Evolutionary conservation across 1,284 basidiomycete genomes (phyloP).

Genomic region (Sporisorium iseilematis-ciliati): DNA sequence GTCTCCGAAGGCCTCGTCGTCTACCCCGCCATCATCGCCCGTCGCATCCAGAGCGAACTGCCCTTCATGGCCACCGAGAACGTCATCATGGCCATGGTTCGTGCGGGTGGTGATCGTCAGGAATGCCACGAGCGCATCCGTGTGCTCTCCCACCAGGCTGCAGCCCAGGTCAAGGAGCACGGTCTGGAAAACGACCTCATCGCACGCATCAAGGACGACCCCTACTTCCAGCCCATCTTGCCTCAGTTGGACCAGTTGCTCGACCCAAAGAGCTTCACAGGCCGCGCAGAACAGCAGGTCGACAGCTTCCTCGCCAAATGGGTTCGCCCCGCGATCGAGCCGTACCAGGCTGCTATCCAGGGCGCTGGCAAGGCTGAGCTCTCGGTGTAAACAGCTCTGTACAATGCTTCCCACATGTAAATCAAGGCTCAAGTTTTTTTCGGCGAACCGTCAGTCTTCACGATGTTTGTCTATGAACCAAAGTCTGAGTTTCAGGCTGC

Average conservation of each 20-base stretch:
- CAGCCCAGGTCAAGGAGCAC: slow-evolving; percentile 91
- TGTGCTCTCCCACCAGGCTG: slow-evolving; percentile 96
- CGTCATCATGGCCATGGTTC: slow-evolving; percentile 99
- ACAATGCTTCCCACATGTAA: background rate
- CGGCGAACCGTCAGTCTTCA: background rate
- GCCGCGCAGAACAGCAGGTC: slow-evolving; percentile 66
- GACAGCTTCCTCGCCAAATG: slow-evolving; percentile 82
- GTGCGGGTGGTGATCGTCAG: slow-evolving; percentile 91
- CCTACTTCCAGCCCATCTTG: slow-evolving; percentile 76
- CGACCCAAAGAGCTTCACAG: slow-evolving; percentile 59
- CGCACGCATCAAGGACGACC: slow-evolving; percentile 80
- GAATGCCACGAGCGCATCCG: slow-evolving; percentile 95
- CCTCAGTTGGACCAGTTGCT: slow-evolving; percentile 71
- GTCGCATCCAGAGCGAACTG: slow-evolving; percentile 91
- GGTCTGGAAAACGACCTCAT: slow-evolving; percentile 97
- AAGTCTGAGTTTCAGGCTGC: background rate
- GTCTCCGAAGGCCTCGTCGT: slow-evolving; percentile 97
- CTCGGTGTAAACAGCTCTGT: slow-evolving; percentile 47
- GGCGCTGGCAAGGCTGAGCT: slow-evolving; percentile 75
- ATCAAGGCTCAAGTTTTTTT: background rate
- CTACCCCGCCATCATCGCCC: slow-evolving; percentile 93
- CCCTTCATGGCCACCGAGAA: slow-evolving; percentile 98
- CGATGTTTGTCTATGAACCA: no score
- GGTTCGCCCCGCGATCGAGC: slow-evolving; percentile 86
- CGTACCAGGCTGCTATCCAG: slow-evolving; percentile 76